Evolutionary conservation across 1,284 basidiomycete species (phyloP).

Genomic region (Violaceomyces palustris): DNA sequence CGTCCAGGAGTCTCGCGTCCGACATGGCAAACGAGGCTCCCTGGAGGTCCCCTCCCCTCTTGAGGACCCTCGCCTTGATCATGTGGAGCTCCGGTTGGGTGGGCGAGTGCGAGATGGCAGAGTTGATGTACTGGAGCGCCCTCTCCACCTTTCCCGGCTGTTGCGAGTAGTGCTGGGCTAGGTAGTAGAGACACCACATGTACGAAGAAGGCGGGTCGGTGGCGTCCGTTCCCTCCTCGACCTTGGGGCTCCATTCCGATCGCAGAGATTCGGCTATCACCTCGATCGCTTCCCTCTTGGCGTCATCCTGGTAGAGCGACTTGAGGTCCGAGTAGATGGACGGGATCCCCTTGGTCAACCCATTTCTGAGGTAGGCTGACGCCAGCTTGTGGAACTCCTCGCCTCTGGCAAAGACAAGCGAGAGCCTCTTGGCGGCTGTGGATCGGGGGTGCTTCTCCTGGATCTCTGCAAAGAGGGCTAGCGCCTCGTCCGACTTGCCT

Average conservation of each 20-base stretch:
- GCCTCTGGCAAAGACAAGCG: constrained; percentile 28
- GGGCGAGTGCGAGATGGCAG: constrained; percentile 76
- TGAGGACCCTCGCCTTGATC: constrained; percentile 76
- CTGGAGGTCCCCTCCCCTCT: constrained; percentile 74
- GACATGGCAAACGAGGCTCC: constrained; percentile 75
- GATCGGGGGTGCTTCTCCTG: constrained; percentile 35
- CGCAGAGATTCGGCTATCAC: constrained; percentile 58
- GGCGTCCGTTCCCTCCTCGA: constrained; percentile 4
- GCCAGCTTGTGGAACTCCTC: constrained; percentile 67
- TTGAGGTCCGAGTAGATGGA: constrained; percentile 93
- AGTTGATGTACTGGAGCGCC: constrained; percentile 66
- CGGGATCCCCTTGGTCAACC: constrained; percentile 79
- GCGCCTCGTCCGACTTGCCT: constrained; percentile 4
- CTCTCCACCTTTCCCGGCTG: constrained; percentile 49
- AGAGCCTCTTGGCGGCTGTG: constrained; percentile 31
- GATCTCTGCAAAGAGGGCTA: constrained; percentile 21
- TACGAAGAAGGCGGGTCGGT: constrained; percentile 73
- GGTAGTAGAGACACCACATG: constrained; percentile 92
- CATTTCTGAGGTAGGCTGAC: constrained; percentile 66
- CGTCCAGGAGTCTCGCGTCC: constrained; percentile 77
- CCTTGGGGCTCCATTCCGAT: constrained; percentile 25
- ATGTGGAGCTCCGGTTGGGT: constrained; percentile 87
- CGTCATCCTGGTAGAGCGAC: constrained; percentile 66
- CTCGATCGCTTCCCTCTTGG: constrained; percentile 68
- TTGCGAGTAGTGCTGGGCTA: constrained; percentile 79